phyloP scores from a whole-genome alignment of 1,284 basidiomycete species.

The Trametes sp. region DNA sequence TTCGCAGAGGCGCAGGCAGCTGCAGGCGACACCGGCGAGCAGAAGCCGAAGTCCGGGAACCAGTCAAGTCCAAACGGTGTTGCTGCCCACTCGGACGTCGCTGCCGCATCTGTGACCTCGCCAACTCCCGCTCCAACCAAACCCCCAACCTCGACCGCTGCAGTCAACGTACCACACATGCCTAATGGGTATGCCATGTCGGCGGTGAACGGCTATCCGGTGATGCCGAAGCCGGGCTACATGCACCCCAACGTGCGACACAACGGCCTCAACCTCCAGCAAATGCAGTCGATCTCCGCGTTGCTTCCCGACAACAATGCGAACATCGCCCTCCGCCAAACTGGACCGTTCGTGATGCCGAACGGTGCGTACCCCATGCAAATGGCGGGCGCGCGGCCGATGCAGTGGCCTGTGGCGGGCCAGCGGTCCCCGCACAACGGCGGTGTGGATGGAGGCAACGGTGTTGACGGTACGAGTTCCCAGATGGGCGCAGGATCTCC shows the following conservation, averaged over 20 bases:
- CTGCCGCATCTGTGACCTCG: slow-evolving; percentile 29
- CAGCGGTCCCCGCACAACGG: slow-evolving; percentile 32
- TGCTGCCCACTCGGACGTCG: slow-evolving; percentile 21
- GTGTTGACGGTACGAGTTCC: slow-evolving; percentile 40
- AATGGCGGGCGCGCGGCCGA: slow-evolving; percentile 49
- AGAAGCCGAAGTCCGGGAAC: slow-evolving; percentile 30
- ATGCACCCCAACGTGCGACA: slow-evolving; percentile 42
- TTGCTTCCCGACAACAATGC: slow-evolving; percentile 47
- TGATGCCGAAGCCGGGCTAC: slow-evolving; percentile 44
- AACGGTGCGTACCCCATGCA: slow-evolving; percentile 51
- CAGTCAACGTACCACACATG: slow-evolving; percentile 39
- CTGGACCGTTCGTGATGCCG: slow-evolving; percentile 43
- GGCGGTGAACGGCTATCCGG: slow-evolving; percentile 49
- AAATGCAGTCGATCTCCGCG: slow-evolving; percentile 54
- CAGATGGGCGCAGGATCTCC: slow-evolving; percentile 44
- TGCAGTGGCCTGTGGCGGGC: slow-evolving; percentile 48
- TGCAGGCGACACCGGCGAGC: slow-evolving; percentile 27
- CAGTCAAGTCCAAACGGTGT: slow-evolving; percentile 28
- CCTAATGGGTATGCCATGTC: slow-evolving; percentile 55
- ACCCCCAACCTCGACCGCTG: slow-evolving; percentile 48
- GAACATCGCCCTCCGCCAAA: slow-evolving; percentile 40
- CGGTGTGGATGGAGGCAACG: slow-evolving; percentile 40
- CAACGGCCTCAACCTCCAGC: slow-evolving; percentile 55
- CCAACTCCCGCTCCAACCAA: slow-evolving; percentile 50
- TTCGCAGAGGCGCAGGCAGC: slow-evolving; percentile 31